Conservation (phyloP, 1,284 basidiomycete species). For the Microbotryum scabiosae region DNA sequence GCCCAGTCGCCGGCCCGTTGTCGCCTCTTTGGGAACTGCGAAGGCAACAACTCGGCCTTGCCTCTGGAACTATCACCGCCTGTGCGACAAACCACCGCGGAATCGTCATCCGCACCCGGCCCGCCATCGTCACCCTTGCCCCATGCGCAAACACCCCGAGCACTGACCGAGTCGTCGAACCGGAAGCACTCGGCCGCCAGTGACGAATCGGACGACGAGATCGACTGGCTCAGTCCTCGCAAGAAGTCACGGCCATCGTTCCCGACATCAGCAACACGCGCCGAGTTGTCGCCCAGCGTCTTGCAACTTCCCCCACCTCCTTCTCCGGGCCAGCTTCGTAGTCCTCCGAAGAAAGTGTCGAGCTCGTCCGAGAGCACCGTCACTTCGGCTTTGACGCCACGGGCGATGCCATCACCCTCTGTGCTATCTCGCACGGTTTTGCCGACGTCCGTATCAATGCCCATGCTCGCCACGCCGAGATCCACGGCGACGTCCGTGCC, state of each 20-base stretch:
- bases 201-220: slow-evolving; percentile 12
- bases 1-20: neutral
- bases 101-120: neutral
- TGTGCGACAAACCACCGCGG: neutral
- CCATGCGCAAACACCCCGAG: neutral
- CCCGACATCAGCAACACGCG: neutral
- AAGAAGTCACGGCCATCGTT: slow-evolving; percentile 12
- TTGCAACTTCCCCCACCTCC: too few species aligned
- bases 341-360: too few species aligned
- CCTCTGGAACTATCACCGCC: too few species aligned
- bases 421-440: too few species aligned
- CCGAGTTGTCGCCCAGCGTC: too few species aligned
- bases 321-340: too few species aligned
- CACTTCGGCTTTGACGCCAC: too few species aligned
- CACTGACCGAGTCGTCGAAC: slow-evolving; percentile 4
- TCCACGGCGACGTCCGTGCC: too few species aligned
- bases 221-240: slow-evolving; percentile 27
- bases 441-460: too few species aligned
- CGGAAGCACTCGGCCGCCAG: neutral
- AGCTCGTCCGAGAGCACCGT: too few species aligned
- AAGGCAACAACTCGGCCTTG: neutral
- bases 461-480: too few species aligned
- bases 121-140: slow-evolving; percentile 8
- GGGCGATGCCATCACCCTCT: too few species aligned
- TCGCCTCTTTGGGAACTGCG: neutral